Base-by-base conservation (phyloP, 352 stramenopile genomes). In the Globisporangium camurandrum region DNA sequence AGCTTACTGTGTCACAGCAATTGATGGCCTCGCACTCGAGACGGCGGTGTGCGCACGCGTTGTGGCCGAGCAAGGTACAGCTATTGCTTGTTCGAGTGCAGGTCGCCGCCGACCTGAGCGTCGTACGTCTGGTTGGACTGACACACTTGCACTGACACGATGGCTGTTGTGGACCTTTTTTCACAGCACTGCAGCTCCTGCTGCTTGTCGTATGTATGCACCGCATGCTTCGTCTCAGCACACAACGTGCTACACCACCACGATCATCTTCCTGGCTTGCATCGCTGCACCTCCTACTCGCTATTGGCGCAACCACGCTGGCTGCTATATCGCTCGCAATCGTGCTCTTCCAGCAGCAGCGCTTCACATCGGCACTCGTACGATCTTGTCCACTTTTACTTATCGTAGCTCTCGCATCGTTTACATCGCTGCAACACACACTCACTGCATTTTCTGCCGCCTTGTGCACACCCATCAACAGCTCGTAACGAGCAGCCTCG, bases 201-300 rank as follows among this genome's bases (percentile, higher is more conserved):
- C 63, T 86, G 26, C 40, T 75, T 3, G 36, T 62, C 4, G 23
- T 74, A 12, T 71, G 66, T 24, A 71, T 82, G 64, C 57, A 34
- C 24, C 61, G 67, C 17, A 64, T 83, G 30, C 31, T 74, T n/a
- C 50, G 36, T 19, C 61, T 84, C 48, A 44, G 40, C 2, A 33
- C 39, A 3, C 17, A 27, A 56, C 22, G 9, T 37, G 17, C 24
- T 20, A 24, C 36, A 17, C 10, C 33, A 22, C 2, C 8, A 31
- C 16, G 17, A 8, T 2, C n/a, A 43, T 28, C 17, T 26, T 24
- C 38, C 8, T 31, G 44, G 30, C 28, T 81, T 0, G 59, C 70
- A 27, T 46, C 51, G 31, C 28, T 73, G 24, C 72, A 76, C 22
- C 57, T 65, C 23, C 19, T 80, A 38, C 42, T 76, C 20, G 39